These are phyloP conservation scores for Salinomyces thailandicus DNA, from an alignment of 2,329 filamentous ascomycete species.

Conservation along the genomic window DNA sequence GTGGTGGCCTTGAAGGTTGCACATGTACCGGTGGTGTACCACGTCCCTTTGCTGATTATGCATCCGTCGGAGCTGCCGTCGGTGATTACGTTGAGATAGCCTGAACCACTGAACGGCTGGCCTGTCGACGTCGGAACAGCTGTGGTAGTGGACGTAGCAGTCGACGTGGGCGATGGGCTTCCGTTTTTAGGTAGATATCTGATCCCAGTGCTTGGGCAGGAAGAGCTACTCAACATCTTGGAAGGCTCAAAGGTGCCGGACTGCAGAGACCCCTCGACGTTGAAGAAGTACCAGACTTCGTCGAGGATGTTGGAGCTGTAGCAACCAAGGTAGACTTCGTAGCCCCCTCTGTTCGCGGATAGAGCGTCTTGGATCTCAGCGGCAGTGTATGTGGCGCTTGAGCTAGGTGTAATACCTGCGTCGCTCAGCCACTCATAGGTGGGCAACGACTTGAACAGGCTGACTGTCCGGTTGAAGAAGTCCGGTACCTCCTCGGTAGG, in stretches of 20 bases:
- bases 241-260: slow-evolving; percentile 50
- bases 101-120: slow-evolving; percentile 45
- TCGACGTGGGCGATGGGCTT: slow-evolving; percentile 20
- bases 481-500: slow-evolving; percentile 55
- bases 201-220: slow-evolving; percentile 54
- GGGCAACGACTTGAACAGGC: slow-evolving; percentile 55
- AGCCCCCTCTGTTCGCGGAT: slow-evolving; percentile 40
- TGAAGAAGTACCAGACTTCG: slow-evolving; percentile 54
- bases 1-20: slow-evolving; percentile 49
- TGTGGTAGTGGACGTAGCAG: slow-evolving; percentile 20
- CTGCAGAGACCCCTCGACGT: slow-evolving; percentile 49
- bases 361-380: slow-evolving; percentile 51
- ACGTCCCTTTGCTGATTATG: slow-evolving; percentile 55
- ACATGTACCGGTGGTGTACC: slow-evolving; percentile 58
- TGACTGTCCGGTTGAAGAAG: slow-evolving; percentile 57
- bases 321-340: slow-evolving; percentile 52
- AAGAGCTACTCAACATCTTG: slow-evolving; percentile 42
- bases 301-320: slow-evolving; percentile 35
- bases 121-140: slow-evolving; percentile 24
- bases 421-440: slow-evolving; percentile 52
- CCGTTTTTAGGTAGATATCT: slow-evolving; percentile 51
- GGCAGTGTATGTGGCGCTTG: slow-evolving; percentile 47
- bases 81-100: slow-evolving; percentile 48
- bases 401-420: slow-evolving; percentile 50
- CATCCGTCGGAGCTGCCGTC: slow-evolving; percentile 48